Conservation (phyloP, 257 asterid genomes). For the Gentiana dahurica region DNA sequence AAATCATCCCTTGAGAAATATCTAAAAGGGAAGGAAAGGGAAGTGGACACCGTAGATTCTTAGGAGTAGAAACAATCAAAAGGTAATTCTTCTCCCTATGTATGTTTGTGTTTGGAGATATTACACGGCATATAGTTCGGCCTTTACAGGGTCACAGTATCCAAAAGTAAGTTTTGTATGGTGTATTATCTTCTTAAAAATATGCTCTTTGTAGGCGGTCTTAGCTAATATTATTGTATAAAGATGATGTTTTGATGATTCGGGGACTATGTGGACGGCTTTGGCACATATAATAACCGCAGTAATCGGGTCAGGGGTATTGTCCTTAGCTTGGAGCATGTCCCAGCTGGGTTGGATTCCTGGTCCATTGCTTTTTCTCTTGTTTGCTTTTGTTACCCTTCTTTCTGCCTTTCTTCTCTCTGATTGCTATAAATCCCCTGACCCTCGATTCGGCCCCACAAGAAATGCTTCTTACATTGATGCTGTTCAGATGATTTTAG, state of each 20-base stretch:
- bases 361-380: conserved; percentile 47
- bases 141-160: too few relatives aligned
- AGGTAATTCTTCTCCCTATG: too few relatives aligned
- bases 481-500: conserved; percentile 46
- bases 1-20: too few relatives aligned
- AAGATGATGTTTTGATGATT: conserved; percentile 2
- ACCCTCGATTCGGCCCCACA: conserved; percentile 29
- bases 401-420: conserved; percentile 37
- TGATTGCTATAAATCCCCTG: conserved; percentile 44
- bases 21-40: too few relatives aligned
- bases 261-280: conserved; percentile 68
- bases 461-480: conserved; percentile 38
- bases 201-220: too few relatives aligned
- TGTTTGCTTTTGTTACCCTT: conserved; percentile 38
- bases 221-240: background rate
- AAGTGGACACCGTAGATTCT: too few relatives aligned
- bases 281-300: conserved; percentile 72
- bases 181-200: too few relatives aligned
- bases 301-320: conserved; percentile 69
- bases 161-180: too few relatives aligned
- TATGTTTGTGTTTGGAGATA: too few relatives aligned
- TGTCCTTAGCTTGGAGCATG: conserved; percentile 66
- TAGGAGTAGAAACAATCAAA: too few relatives aligned
- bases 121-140: too few relatives aligned
- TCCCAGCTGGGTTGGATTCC: conserved; percentile 76